Evolutionary conservation across 1,284 basidiomycete species (phyloP).

Genomic region (Irpex sp.): DNA sequence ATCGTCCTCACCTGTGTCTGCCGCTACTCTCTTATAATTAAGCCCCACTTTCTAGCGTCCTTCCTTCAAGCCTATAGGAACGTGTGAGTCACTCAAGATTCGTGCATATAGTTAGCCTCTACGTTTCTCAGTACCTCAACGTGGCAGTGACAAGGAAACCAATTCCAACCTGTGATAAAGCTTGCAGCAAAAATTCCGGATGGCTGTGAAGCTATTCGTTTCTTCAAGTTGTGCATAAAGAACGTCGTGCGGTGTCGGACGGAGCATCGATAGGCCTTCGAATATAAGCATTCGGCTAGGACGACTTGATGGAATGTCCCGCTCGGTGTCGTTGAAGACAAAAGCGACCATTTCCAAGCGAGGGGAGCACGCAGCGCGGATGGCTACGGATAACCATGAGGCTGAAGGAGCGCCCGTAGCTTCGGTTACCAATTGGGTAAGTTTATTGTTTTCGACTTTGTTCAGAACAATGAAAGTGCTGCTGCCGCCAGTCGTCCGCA

Average conservation of each 20-base stretch:
- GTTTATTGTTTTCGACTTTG: constrained; percentile 12
- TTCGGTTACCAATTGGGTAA: constrained; percentile 5
- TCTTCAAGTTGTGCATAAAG: not conserved
- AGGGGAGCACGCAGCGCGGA: not conserved
- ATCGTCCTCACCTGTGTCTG: no score
- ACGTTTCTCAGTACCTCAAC: no score
- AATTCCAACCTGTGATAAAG: no score
- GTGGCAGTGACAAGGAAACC: no score
- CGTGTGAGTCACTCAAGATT: no score
- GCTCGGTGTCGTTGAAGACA: not conserved
- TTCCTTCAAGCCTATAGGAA: no score
- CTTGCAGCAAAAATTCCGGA: no score
- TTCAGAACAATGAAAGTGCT: constrained; percentile 18
- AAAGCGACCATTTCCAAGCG: not conserved
- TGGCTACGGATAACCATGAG: not conserved
- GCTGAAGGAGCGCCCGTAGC: constrained; percentile 7
- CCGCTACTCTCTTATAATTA: no score
- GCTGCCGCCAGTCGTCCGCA: constrained; percentile 6
- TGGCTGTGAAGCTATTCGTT: not conserved
- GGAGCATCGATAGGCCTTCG: not conserved
- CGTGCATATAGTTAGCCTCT: no score
- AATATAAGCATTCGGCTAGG: not conserved
- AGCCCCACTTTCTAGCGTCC: no score
- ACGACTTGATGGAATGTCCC: not conserved
- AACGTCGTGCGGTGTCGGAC: not conserved